Conservation (phyloP, 352 stramenopile species). For the Phytophthora nicotianae region DNA sequence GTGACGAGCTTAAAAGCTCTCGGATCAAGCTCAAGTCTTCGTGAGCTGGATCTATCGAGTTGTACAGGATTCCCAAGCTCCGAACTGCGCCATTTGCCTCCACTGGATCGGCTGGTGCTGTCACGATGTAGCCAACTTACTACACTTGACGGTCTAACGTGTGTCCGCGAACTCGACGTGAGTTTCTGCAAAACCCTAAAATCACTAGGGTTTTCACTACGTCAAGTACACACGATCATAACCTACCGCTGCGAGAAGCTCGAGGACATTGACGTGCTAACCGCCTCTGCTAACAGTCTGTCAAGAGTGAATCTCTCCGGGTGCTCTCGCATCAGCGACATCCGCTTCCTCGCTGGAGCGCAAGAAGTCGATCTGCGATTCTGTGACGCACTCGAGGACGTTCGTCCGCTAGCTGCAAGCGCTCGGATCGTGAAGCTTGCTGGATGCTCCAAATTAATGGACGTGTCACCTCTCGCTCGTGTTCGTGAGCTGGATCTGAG, state of each 20-base stretch:
- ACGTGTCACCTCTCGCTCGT: slow-evolving; percentile 54
- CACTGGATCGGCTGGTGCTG: slow-evolving; percentile 54
- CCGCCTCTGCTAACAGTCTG: slow-evolving; percentile 13
- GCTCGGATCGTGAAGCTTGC: slow-evolving; percentile 64
- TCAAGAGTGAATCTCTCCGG: slow-evolving; percentile 60
- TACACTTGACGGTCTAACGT: slow-evolving; percentile 43
- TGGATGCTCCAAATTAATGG: slow-evolving; percentile 48
- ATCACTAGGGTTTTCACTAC: slow-evolving; percentile 37
- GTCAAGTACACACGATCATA: slow-evolving; percentile 36
- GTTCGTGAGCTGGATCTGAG: slow-evolving; percentile 66
- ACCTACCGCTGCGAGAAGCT: slow-evolving; percentile 66
- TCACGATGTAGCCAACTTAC: slow-evolving; percentile 57
- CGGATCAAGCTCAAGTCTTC: slow-evolving; percentile 26
- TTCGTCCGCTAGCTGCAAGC: slow-evolving; percentile 27
- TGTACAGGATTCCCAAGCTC: slow-evolving; percentile 48
- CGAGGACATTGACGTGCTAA: slow-evolving; percentile 46
- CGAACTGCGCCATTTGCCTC: slow-evolving; percentile 42
- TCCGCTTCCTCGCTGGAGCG: slow-evolving; percentile 41
- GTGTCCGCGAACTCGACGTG: slow-evolving; percentile 65
- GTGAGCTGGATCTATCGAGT: slow-evolving; percentile 63
- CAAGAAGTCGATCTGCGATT: slow-evolving; percentile 68
- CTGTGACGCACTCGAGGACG: slow-evolving; percentile 66
- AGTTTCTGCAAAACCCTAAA: slow-evolving; percentile 69
- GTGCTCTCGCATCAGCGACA: slow-evolving; percentile 53
- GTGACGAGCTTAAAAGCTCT: slow-evolving; percentile 56